phyloP scores from a whole-genome alignment of 148 eudicot species.

The Heliamphora exappendiculata region DNA sequence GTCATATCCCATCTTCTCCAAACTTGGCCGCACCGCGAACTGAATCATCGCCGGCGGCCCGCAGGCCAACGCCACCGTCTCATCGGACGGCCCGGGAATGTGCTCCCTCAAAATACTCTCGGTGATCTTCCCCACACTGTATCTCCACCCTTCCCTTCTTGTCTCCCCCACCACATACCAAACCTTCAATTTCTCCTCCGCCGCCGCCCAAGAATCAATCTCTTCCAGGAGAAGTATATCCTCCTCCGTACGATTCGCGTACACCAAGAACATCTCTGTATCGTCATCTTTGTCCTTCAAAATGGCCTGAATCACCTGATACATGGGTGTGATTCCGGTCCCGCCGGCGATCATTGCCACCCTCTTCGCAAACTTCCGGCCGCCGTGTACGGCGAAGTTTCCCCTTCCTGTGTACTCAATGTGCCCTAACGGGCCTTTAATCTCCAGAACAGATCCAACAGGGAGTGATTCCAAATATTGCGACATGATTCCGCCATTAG shows the following conservation, averaged over 20 bases:
- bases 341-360: conserved; percentile 92
- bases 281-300: conserved; percentile 70
- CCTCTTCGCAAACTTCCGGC: conserved; percentile 59
- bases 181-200: conserved; percentile 56
- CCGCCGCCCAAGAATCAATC: conserved; percentile 69
- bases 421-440: conserved; percentile 93
- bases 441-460: conserved; percentile 48
- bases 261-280: conserved; percentile 77
- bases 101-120: conserved; percentile 63
- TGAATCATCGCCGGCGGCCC: conserved; percentile 96
- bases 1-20: conserved; percentile 88
- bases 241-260: conserved; percentile 80
- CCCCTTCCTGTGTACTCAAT: conserved; percentile 78
- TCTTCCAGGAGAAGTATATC: conserved; percentile 70
- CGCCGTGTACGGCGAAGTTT: conserved; percentile 57
- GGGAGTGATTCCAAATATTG: conserved; percentile 58
- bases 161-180: conserved; percentile 81
- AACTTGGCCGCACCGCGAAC: conserved; percentile 74
- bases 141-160: conserved; percentile 53
- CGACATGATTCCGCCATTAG: conserved; percentile 75
- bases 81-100: conserved; percentile 43
- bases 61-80: conserved; percentile 65
- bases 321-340: conserved; percentile 82
- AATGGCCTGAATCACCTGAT: conserved; percentile 84
- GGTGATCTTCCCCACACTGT: conserved; percentile 47